Evolutionary conservation across 257 asterid genomes (phyloP), one percentile per base, ranked within the genome.

Genomic region (Verbascum thapsus): DNA sequence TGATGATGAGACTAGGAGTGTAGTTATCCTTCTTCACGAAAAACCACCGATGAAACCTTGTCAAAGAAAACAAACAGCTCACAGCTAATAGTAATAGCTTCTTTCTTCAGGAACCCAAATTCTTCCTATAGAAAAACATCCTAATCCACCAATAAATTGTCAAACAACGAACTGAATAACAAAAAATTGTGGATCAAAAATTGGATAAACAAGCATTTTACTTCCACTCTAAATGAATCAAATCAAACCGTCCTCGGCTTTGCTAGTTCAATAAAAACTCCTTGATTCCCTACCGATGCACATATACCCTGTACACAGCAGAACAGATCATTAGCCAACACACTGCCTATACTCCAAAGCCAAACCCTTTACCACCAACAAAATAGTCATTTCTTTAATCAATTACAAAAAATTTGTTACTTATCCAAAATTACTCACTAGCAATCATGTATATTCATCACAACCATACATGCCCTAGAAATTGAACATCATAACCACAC

Each of bases 21-120:
- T 62, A 35, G 22, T 22, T 52, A 63, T 61, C 68, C 68, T 58
- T 64, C 41, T 63, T 56, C 72, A 19, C 56, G 66, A 32, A 71
- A 67, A 80, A 58, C 68, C 76, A 74, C 72, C 62, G 78, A 73
- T 62, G 72, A 69, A 65, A 68, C 78, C 75, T 82, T 74, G 72
- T 71, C 77, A 72, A 51, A 61, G 63, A 69, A 77, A 67, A 50
- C 66, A 84, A 79, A 68, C 61, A 75, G 59, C 56, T 30, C 74
- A 78, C 45, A 71, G 74, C 85, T 70, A 73, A 70, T 55, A 73
- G 65, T 53, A 58, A 67, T 37, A 62, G 69, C 67, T 45, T 73
- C 71, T 73, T 72, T 67, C 82, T 51, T 79, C 86, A 53, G 55
- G 52, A 48, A 56, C 61, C 76, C 79, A 62, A 74, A 74, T 54